A percentile compares a stretch with the other conserved stretches of the same genome.
Conservation (phyloP, 495 filamentous ascomycete species). For the Hypoxylon intermedium region DNA sequence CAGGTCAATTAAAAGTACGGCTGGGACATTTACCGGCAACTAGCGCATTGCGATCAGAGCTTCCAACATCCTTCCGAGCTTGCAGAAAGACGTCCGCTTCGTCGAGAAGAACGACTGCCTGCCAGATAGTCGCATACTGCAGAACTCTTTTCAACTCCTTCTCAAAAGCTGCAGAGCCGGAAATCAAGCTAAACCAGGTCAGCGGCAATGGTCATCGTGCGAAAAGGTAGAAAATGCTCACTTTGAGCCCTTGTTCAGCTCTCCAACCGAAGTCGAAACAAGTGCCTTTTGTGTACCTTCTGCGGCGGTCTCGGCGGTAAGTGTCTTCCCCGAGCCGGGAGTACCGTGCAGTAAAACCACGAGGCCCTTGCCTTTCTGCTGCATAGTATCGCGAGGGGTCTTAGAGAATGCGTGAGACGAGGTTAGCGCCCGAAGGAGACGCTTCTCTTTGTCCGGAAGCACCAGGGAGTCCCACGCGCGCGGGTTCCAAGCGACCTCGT, state of each 20-base stretch:
- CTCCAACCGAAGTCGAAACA: constrained; percentile 38
- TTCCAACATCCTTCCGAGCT: constrained; percentile 43
- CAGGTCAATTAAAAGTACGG: neutral
- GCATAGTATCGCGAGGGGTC: constrained; percentile 71
- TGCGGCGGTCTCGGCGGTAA: constrained; percentile 56
- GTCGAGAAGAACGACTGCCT: constrained; percentile 57
- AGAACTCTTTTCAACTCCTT: constrained; percentile 77
- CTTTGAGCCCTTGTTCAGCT: constrained; percentile 33
- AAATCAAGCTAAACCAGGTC: constrained; percentile 44
- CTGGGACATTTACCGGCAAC: constrained; percentile 45
- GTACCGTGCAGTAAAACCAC: constrained; percentile 58
- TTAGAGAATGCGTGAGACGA: constrained; percentile 64
- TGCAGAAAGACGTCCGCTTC: constrained; percentile 59
- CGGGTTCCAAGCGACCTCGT: constrained; percentile 71
- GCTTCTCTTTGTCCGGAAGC: constrained; percentile 76
- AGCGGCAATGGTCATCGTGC: neutral
- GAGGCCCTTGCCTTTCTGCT: constrained; percentile 68
- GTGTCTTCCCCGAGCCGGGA: constrained; percentile 64
- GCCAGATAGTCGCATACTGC: constrained; percentile 67
- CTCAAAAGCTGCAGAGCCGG: constrained; percentile 59
- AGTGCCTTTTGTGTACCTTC: constrained; percentile 38
- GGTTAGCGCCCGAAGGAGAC: constrained; percentile 82
- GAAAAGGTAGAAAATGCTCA: neutral
- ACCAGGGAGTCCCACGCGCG: constrained; percentile 79
- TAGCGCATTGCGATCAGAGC: constrained; percentile 53